These are phyloP conservation scores for Penicillium sp. DNA, from an alignment of 2,329 filamentous ascomycete species.

Conservation along the genomic window DNA sequence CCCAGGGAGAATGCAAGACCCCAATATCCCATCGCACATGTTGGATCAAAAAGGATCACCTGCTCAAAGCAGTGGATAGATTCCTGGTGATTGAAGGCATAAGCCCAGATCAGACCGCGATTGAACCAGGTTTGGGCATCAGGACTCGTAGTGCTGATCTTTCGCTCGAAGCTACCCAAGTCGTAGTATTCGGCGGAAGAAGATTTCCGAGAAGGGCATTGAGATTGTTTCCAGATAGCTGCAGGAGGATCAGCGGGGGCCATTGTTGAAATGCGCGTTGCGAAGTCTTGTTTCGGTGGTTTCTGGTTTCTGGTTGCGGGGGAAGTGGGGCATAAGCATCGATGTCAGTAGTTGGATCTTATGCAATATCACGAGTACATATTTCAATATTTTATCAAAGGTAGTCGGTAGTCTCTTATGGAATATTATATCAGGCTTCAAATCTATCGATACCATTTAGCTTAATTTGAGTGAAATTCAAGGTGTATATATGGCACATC, in stretches of 20 bases:
- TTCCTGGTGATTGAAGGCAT: constrained; percentile 39
- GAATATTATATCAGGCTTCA: too few species aligned
- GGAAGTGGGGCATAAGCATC: constrained; percentile 1
- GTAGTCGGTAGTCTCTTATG: too few species aligned
- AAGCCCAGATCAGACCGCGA: constrained; percentile 36
- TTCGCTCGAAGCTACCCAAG: constrained; percentile 34
- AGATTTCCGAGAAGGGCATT: constrained; percentile 1
- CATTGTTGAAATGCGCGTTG: not conserved
- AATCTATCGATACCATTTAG: too few species aligned
- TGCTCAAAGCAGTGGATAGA: constrained; percentile 32
- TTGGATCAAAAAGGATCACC: constrained; percentile 27
- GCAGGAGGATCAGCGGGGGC: not conserved
- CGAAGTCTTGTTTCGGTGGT: too few species aligned
- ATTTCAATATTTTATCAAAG: too few species aligned
- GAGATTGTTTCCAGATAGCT: constrained; percentile 6
- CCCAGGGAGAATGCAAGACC: constrained; percentile 57
- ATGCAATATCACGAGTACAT: too few species aligned
- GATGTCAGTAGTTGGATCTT: too few species aligned
- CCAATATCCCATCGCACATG: constrained; percentile 37
- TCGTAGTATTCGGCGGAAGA: constrained; percentile 27
- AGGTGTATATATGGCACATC: too few species aligned
- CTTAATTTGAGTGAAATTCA: too few species aligned
- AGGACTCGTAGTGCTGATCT: constrained; percentile 24
- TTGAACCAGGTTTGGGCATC: constrained; percentile 38
- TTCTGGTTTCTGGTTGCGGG: not conserved